phyloP scores from a whole-genome alignment of 1,284 basidiomycete species.

The Cryptococcus jaspeensis region DNA sequence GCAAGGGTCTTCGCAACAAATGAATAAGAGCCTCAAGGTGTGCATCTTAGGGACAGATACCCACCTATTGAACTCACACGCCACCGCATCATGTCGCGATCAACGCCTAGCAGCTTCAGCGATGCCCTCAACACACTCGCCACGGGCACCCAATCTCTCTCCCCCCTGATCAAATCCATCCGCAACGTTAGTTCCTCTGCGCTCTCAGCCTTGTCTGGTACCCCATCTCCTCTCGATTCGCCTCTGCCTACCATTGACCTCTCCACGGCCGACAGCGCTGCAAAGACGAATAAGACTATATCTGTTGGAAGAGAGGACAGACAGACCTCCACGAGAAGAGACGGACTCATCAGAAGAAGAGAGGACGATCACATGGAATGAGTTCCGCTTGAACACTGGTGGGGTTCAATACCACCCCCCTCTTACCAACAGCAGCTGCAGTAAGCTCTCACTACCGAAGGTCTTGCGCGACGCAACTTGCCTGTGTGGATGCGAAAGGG shows the following conservation, averaged over 20 bases:
- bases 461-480: background rate
- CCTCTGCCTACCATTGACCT: background rate
- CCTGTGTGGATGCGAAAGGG: background rate
- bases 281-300: background rate
- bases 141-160: too few relatives aligned
- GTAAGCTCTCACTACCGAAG: background rate
- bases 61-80: too few relatives aligned
- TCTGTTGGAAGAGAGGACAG: background rate
- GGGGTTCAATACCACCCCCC: background rate
- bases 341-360: background rate
- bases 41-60: too few relatives aligned
- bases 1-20: too few relatives aligned
- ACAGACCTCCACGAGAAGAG: background rate
- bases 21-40: too few relatives aligned
- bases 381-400: background rate
- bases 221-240: too few relatives aligned
- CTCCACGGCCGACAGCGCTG: background rate
- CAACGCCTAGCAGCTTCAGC: too few relatives aligned
- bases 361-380: background rate
- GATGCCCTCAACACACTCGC: too few relatives aligned
- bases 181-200: too few relatives aligned
- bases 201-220: too few relatives aligned
- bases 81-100: too few relatives aligned
- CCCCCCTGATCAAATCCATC: too few relatives aligned
- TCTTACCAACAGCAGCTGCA: background rate